phyloP scores from a whole-genome alignment of 176 grass and related monocot species.

The Ananas comosus region DNA sequence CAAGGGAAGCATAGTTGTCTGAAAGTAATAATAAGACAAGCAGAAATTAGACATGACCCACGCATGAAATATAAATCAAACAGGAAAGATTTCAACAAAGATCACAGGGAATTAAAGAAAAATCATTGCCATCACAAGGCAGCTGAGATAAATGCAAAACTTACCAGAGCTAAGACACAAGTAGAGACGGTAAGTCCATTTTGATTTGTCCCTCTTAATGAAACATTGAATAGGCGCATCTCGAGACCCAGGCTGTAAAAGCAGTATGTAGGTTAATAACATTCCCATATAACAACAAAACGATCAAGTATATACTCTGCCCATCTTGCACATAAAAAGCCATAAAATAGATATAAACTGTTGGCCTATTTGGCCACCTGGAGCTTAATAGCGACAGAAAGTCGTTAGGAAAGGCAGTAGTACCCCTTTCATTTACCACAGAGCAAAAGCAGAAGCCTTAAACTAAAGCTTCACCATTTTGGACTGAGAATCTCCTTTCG shows the following conservation, averaged over 20 bases:
- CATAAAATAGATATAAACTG: neutral
- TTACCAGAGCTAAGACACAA: slow-evolving; percentile 78
- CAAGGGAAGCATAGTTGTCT: too few species aligned
- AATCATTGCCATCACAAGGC: neutral
- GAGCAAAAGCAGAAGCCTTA: too few species aligned
- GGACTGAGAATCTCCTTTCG: too few species aligned
- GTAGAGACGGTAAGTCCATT: slow-evolving; percentile 88
- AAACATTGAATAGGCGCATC: slow-evolving; percentile 88
- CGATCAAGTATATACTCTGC: too few species aligned
- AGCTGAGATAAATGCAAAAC: neutral
- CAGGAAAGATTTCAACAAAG: neutral
- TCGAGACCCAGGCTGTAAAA: slow-evolving; percentile 82
- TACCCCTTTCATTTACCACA: too few species aligned
- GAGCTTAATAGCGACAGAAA: too few species aligned
- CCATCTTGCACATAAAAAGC: too few species aligned
- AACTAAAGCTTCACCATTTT: too few species aligned
- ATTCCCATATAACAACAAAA: slow-evolving; percentile 12
- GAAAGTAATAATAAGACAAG: too few species aligned
- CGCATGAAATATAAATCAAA: too few species aligned
- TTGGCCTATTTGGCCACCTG: neutral
- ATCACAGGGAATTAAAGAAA: neutral
- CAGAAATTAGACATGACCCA: too few species aligned
- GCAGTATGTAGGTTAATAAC: slow-evolving; percentile 16
- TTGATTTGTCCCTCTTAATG: slow-evolving; percentile 98
- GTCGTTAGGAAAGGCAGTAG: too few species aligned